Evolutionary conservation across 805 yeast species (phyloP).

Genomic region (Candida anglica): DNA sequence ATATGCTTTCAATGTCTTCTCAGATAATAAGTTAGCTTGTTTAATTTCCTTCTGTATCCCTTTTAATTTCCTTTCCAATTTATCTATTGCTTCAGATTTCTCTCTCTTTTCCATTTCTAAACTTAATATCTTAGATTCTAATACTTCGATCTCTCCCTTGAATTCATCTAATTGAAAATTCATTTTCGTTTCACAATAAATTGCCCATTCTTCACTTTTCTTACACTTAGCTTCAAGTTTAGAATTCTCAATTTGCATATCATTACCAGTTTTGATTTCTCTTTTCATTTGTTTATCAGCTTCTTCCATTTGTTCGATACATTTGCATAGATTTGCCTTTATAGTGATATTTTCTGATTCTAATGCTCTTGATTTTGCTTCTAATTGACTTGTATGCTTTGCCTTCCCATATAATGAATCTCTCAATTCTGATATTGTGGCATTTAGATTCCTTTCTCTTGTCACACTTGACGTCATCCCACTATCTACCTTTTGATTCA

Average conservation of each 20-base stretch:
- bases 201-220: too few relatives aligned
- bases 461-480: too few relatives aligned
- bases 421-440: background rate
- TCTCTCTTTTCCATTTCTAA: conserved; percentile 29
- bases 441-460: too few relatives aligned
- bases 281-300: conserved; percentile 1
- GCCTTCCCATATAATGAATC: background rate
- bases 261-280: conserved; percentile 1
- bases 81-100: conserved; percentile 31
- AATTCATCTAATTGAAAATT: background rate
- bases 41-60: conserved; percentile 3
- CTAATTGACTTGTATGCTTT: background rate
- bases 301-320: conserved; percentile 1
- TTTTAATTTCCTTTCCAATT: conserved; percentile 6
- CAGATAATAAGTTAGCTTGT: conserved; percentile 2
- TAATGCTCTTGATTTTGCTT: background rate
- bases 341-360: background rate
- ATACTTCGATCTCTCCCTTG: background rate
- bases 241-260: background rate
- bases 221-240: background rate
- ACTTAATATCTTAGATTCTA: background rate
- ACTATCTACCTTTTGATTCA: too few relatives aligned
- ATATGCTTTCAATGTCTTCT: conserved; percentile 10
- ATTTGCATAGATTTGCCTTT: conserved; percentile 1
- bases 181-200: too few relatives aligned